Conservation (phyloP, 169 alveolate species). For the Miamiensis avidus region DNA sequence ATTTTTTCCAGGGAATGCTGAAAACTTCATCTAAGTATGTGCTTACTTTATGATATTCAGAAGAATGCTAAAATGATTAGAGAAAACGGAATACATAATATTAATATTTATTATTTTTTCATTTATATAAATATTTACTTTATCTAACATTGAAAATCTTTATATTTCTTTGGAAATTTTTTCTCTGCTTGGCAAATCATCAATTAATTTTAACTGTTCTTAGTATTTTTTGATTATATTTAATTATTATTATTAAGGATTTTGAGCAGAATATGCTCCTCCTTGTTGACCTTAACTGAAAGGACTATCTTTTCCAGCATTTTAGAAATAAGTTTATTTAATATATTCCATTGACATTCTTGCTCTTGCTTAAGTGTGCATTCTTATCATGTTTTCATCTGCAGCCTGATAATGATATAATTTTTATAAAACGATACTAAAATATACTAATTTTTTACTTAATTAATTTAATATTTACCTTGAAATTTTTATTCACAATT, state of each 20-base stretch:
- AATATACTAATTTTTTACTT: too few species aligned
- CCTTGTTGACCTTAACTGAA: conserved; percentile 4
- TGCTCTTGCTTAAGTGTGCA: conserved; percentile 36
- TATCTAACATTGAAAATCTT: conserved; percentile 35
- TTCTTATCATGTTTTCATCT: conserved; percentile 28
- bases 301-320: conserved; percentile 2
- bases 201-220: conserved; percentile 22
- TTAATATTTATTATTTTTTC: too few species aligned
- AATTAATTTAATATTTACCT: too few species aligned
- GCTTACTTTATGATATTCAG: conserved; percentile 35
- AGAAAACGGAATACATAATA: too few species aligned
- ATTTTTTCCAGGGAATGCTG: conserved; percentile 67
- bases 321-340: conserved; percentile 38
- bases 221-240: conserved; percentile 8
- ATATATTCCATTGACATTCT: conserved; percentile 41
- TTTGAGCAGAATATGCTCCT: not conserved
- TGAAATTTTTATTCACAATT: conserved; percentile 38
- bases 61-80: not conserved
- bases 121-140: not conserved
- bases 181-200: conserved; percentile 36
- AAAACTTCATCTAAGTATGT: conserved; percentile 66
- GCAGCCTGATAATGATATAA: too few species aligned
- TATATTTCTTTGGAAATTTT: conserved; percentile 36
- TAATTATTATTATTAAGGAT: not conserved
- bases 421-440: too few species aligned